Evolutionary conservation across 805 yeast species (phyloP), one percentile per base, ranked within the genome.

Genomic region (Saturnispora quitensis): DNA sequence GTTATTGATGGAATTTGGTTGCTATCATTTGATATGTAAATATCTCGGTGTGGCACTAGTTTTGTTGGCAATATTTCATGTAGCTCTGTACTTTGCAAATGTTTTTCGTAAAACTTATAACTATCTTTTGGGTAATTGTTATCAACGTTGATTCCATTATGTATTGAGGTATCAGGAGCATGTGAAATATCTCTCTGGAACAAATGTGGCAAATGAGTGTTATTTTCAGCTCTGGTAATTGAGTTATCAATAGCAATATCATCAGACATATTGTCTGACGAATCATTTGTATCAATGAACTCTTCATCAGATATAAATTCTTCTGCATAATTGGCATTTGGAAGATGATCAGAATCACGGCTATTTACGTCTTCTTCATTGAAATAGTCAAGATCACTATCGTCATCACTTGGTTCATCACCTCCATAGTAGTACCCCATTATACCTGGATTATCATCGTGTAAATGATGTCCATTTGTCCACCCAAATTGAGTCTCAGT

Each of bases 341-440:
- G 15, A 31, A 31, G 34, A 15, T 31, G 8, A 8, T 17, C 45
- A 15, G 17, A n/a, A 10, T 43, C 47, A 18, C 25, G 47, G 17
- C 17, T 38, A 5, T 43, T 36, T 4, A 15, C 38, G 24, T 35
- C 35, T 9, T 48, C 47, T 31, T 42, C 33, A 27, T 50, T 45
- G 22, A 36, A 31, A n/a, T 25, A 12, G 28, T 45, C 27, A 38
- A 10, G 40, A 10, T 36, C 10, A 13, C 17, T 22, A 7, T 17
- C 44, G 25, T 22, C 47, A 17, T 45, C 48, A 20, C 27, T 45
- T 27, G 51, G 47, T 13, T 36, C 27, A 53, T 53, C 50, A 28
- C 50, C 47, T 10, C 52, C 52, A 10, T 50, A 45, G n/a, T 50
- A 50, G 44, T 46, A 38, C 17, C 40, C 52, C 36, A 50, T 43